Evolutionary conservation across 192 early-diverging fungal genomes (phyloP), one percentile per base, ranked within the genome.

Genomic region (Coemansia sp.): DNA sequence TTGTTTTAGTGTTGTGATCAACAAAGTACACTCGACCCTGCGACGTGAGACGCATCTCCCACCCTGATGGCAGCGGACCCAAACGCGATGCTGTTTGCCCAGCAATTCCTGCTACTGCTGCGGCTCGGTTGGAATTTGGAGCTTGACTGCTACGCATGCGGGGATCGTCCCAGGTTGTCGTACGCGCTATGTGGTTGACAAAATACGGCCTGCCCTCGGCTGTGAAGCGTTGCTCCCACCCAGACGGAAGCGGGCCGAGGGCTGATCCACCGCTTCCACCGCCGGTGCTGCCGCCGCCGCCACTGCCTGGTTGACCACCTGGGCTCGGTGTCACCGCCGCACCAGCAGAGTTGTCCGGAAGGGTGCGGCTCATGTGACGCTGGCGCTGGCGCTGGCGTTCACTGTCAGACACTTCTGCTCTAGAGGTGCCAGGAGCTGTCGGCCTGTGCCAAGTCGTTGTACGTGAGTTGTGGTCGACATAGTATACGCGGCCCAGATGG

Each of bases 31-130:
- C 92, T 21, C 93, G 80, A 12, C 94, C 96, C 19, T 93, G 96
- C 63, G 89, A 90, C 9, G 95, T 99, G 52, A 94, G 84, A 18
- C 96, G 88, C 96, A 99, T 98, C 70, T 99, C 97, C 97, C 97
- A 99, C 21, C 96, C 96, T 34, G 91, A 92, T 16, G 97, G 97
- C 62, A 99, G 76, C 49, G 95, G 91, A 0, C 96, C 96, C 6
- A 98, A 78, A 18, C 69, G 73, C 66, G 70, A 72, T n/a, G 74
- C 82, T 10, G 69, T 80, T 60, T 75, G 75, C 14, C 69, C 69
- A 19, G 81, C 81, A 30, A 74, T 71, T 32, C 62, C 68, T n/a
- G 75, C 68, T 2, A 77, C 74, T 1, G 74, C 74, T 5, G 71
- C 67, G 7, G 71, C 76, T 32, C 72, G 71, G 71, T 70, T 72